Evolutionary conservation across 2,329 filamentous ascomycete species (phyloP), one percentile per base, ranked within the genome.

Genomic region (Xylaria sp.): DNA sequence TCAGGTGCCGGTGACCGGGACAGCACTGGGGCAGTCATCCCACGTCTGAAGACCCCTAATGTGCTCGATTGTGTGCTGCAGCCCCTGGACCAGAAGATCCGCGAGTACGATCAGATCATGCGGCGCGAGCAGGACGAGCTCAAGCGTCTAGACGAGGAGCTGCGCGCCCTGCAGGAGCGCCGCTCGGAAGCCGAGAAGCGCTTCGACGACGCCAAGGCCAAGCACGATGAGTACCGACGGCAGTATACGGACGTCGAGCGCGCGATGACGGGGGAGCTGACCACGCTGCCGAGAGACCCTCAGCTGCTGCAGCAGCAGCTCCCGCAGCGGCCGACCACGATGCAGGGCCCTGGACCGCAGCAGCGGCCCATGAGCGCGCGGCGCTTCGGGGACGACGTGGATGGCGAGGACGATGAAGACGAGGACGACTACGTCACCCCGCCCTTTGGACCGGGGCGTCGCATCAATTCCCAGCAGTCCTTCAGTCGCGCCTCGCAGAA

Each of bases 41-140:
- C 78, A 70, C 82, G 82, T n/a, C 77, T 84, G 65, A 80, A 83
- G 70, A 83, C 81, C 68, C 82, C 82, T 21, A 82, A 79, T 74
- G 79, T 84, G 59, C 74, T 79, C 61, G 78, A 81, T 69, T 82
- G 77, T 71, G 82, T 84, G 65, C 80, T 84, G 40, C 80, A 82
- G 68, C 82, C 82, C 5, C 81, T 84, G 0, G 81, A 83, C 68
- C 78, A 79, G 60, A 84, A 84, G 76, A 80, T 84, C 50, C 75
- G 77, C 57, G 82, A 84, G 78, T 84, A 84, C 75, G 76, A 79
- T 16, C 75, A 71, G 51, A 74, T 82, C 51, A 84, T 84, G 82
- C 72, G 75, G 29, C 78, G 81, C 32, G 81, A 81, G 53, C 80
- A 83, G 70, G 76, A 77, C 5, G 77, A 84, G 72, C 81, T 84